A percentile compares a stretch with the other conserved stretches of the same genome.
Conservation (phyloP, 768 basidiomycete species). For the Psilocybe tampanensis region DNA sequence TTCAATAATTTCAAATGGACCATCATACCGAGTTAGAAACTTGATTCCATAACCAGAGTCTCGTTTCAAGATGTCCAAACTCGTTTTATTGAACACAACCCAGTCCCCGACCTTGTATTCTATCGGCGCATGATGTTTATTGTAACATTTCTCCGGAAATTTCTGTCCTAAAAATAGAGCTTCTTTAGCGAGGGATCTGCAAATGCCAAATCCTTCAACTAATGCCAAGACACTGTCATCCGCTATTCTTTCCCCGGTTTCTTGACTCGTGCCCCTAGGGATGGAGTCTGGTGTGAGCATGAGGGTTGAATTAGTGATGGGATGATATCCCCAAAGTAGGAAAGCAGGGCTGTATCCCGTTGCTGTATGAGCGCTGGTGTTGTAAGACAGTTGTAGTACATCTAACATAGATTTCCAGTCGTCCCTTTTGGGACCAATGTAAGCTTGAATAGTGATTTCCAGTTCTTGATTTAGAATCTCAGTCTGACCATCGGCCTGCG, state of each 20-base stretch:
- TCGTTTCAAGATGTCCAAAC: constrained; percentile 21
- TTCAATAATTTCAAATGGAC: constrained; percentile 29
- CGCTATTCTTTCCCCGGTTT: no score
- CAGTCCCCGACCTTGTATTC: constrained; percentile 14
- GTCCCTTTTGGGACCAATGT: constrained; percentile 22
- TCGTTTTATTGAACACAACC: constrained; percentile 29
- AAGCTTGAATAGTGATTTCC: constrained; percentile 31
- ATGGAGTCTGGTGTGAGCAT: background rate
- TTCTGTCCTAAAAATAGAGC: constrained; percentile 5
- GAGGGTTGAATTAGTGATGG: constrained; percentile 15
- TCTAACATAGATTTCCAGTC: constrained; percentile 29
- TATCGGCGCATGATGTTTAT: background rate
- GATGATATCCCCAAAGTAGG: constrained; percentile 27
- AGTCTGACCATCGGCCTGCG: constrained; percentile 38
- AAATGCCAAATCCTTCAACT: constrained; percentile 1
- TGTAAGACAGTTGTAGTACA: constrained; percentile 30
- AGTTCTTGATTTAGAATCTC: constrained; percentile 34
- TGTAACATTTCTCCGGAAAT: constrained; percentile 10
- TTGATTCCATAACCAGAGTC: constrained; percentile 23
- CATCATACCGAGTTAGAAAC: constrained; percentile 21
- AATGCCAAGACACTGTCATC: background rate
- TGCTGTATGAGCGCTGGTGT: constrained; percentile 27
- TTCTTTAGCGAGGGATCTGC: background rate
- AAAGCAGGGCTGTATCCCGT: constrained; percentile 29
- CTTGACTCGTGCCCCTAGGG: no score